Evolutionary conservation across 2,329 filamentous ascomycete species (phyloP).

Genomic region (Phialophora expanda): DNA sequence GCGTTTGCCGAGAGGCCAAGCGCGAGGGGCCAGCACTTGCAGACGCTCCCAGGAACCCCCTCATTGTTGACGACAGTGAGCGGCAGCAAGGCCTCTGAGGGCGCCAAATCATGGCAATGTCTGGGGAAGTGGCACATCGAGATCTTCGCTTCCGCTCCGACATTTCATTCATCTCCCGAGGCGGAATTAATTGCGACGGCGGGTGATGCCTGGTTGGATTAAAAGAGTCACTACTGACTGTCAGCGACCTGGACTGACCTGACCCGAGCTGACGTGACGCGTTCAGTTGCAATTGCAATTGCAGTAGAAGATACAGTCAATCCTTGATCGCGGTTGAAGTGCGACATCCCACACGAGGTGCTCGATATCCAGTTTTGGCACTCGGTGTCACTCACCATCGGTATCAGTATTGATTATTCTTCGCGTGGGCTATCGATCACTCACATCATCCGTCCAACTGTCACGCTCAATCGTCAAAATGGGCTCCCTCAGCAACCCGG

Average conservation of each 20-base stretch:
- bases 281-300: too few species aligned
- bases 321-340: neutral
- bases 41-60: neutral
- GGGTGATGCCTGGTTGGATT: too few species aligned
- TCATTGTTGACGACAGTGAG: neutral
- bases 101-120: neutral
- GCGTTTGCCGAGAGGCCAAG: neutral
- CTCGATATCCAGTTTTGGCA: too few species aligned
- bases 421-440: neutral
- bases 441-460: too few species aligned
- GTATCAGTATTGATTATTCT: neutral
- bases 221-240: too few species aligned
- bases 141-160: neutral
- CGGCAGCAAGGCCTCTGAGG: neutral
- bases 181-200: neutral
- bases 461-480: neutral
- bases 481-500: slow-evolving; percentile 18
- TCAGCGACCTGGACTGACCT: too few species aligned
- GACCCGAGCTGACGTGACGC: too few species aligned
- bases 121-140: too few species aligned
- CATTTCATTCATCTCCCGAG: neutral
- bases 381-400: neutral
- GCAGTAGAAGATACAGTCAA: too few species aligned
- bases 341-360: too few species aligned
- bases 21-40: neutral